phyloP scores from a whole-genome alignment of 208 protist species.

The Acanthamoeba lenticulata region DNA sequence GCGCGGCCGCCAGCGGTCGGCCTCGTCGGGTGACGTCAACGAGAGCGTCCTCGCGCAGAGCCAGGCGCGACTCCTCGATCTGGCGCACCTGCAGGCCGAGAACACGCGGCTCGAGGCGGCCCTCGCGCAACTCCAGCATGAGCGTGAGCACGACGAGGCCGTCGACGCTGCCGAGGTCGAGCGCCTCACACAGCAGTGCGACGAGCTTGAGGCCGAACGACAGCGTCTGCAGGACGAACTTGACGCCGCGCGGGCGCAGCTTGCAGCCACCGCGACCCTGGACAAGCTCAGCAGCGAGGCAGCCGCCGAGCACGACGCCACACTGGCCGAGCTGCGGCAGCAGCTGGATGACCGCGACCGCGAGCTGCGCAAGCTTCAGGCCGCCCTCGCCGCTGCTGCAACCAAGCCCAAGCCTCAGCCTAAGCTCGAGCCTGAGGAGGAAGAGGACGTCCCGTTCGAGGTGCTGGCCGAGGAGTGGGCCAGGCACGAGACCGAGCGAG shows the following conservation, averaged over 20 bases:
- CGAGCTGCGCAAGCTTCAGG: no score
- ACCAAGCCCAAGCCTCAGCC: no score
- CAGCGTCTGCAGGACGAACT: not conserved
- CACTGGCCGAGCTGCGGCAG: no score
- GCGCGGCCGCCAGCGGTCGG: no score
- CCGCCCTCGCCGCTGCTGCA: no score
- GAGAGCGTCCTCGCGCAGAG: no score
- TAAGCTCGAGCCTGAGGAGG: not conserved
- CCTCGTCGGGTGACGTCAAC: no score
- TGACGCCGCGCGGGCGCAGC: no score
- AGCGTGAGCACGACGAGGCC: no score
- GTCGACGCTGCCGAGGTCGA: no score
- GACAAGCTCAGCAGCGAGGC: not conserved
- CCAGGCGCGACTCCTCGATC: not conserved
- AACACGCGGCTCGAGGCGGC: not conserved
- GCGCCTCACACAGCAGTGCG: not conserved
- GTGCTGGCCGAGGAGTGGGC: not conserved
- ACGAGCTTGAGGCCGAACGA: not conserved
- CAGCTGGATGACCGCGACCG: no score
- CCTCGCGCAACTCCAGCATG: not conserved
- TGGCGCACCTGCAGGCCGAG: not conserved
- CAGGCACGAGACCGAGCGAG: not conserved
- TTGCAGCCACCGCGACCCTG: not conserved
- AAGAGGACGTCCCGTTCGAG: not conserved
- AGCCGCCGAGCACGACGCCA: no score